Base-by-base conservation (phyloP, 148 eudicot genomes). In the Silene conica region DNA sequence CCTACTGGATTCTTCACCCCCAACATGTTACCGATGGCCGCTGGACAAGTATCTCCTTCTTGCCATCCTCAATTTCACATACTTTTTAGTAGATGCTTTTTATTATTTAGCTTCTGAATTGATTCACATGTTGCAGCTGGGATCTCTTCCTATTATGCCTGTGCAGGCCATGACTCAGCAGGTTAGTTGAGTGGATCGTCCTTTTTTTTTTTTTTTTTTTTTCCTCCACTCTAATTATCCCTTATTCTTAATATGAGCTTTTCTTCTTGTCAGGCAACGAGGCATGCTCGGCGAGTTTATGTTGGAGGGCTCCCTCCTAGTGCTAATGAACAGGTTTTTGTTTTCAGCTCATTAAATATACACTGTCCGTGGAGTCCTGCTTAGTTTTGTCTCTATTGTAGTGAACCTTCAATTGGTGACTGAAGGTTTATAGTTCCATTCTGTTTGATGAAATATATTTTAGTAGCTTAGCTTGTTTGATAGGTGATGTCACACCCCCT, bases 131-230 rank as follows among this genome's bases (percentile, higher is more conserved):
- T 82, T 67, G 86, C 97, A 87, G 86, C 81, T 92, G 73, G 97
- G 89, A 83, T 82, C 85, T 77, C 85, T 90, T 75, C 99, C 99
- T 71, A 78, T 90, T 25, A 90, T 95, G 94, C 99, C 97, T 54
- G 80, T 95, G 74, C 99, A 95, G 72, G 97, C 99, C 41, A 95
- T 95, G 99, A 95, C 99, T 69, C 99, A 95, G 83, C 97, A 95
- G 99, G 99, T 80, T 73, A 55, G 59, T 54, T 67, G 26, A 64
- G 70, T 75, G 23, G 22, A 21, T 45, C 63, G 67, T 73, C 21
- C 11, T 48, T 26, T 26, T 26, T 26, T 26, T 26, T 26, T 52
- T 70, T 63, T 6, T 1, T 19, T 12, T 26, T 5, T 8, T 34
- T 62, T 38, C 18, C 26, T 6, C n/a, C n/a, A n/a, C n/a, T 13